Conservation (phyloP, 2,329 filamentous ascomycete genomes). For the Diaporthe caulivora region DNA sequence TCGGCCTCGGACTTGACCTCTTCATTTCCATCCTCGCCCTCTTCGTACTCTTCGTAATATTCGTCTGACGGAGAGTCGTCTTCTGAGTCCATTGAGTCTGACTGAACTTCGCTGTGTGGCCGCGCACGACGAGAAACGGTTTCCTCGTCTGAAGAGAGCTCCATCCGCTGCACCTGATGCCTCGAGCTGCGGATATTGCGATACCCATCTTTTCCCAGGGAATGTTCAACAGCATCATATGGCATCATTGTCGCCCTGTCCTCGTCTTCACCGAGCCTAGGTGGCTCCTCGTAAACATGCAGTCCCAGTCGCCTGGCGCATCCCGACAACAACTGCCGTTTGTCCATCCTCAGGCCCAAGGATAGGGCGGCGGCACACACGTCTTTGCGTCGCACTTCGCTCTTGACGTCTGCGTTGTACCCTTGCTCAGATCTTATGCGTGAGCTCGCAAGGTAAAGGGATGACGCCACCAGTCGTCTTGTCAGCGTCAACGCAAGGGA, state of each 20-base stretch:
- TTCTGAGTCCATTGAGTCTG: constrained; percentile 6
- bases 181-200: constrained; percentile 15
- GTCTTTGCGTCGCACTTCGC: constrained; percentile 57
- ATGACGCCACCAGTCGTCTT: constrained; percentile 75
- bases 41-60: constrained; percentile 20
- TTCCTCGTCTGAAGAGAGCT: constrained; percentile 17
- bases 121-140: constrained; percentile 17
- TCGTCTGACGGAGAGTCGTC: constrained; percentile 8
- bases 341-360: constrained; percentile 56
- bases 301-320: constrained; percentile 64
- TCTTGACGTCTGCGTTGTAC: constrained; percentile 44
- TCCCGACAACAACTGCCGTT: constrained; percentile 59
- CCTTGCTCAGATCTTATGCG: constrained; percentile 67
- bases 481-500: constrained; percentile 76
- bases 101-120: not conserved
- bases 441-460: constrained; percentile 78
- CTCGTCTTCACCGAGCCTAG: constrained; percentile 44
- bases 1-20: constrained; percentile 51
- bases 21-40: constrained; percentile 34
- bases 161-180: constrained; percentile 14
- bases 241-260: constrained; percentile 49
- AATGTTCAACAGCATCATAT: constrained; percentile 59
- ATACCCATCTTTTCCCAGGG: constrained; percentile 46
- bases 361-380: constrained; percentile 63
- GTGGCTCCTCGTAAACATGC: constrained; percentile 56